Conservation (phyloP, 2,329 filamentous ascomycete genomes). For the Ascochyta lentis region DNA sequence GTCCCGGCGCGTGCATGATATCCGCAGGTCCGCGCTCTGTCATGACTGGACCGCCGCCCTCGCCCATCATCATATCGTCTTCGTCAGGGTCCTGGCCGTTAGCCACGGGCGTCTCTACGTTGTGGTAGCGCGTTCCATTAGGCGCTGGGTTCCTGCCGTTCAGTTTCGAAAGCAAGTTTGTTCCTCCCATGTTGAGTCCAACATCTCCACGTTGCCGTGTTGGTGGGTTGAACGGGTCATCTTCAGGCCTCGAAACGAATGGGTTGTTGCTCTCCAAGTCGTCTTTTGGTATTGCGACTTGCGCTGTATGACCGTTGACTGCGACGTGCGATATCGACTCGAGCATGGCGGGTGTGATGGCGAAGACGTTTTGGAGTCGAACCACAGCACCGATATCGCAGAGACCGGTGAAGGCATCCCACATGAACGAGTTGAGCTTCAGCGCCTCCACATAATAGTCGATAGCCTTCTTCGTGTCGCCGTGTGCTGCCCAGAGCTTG, state of each 20-base stretch:
- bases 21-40: conserved; percentile 44
- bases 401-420: conserved; percentile 91
- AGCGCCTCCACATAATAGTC: conserved; percentile 87
- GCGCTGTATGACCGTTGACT: conserved; percentile 27
- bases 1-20: conserved; percentile 57
- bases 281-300: conserved; percentile 24
- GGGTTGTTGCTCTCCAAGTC: conserved; percentile 34
- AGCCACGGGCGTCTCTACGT: conserved; percentile 57
- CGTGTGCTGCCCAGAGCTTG: conserved; percentile 83
- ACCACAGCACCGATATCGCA: conserved; percentile 84
- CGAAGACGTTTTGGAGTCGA: conserved; percentile 86
- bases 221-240: conserved; percentile 55
- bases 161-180: conserved; percentile 50
- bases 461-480: conserved; percentile 80
- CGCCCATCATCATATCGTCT: conserved; percentile 54
- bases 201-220: conserved; percentile 40
- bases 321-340: conserved; percentile 52
- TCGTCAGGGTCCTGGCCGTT: conserved; percentile 50
- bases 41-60: conserved; percentile 43
- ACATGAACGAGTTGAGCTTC: conserved; percentile 93
- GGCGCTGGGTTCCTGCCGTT: conserved; percentile 51
- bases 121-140: conserved; percentile 34
- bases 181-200: conserved; percentile 45
- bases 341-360: conserved; percentile 69
- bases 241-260: conserved; percentile 46